Evolutionary conservation across 2,329 filamentous ascomycete genomes (phyloP).

Genomic region (Raffaelea deltoideospora): DNA sequence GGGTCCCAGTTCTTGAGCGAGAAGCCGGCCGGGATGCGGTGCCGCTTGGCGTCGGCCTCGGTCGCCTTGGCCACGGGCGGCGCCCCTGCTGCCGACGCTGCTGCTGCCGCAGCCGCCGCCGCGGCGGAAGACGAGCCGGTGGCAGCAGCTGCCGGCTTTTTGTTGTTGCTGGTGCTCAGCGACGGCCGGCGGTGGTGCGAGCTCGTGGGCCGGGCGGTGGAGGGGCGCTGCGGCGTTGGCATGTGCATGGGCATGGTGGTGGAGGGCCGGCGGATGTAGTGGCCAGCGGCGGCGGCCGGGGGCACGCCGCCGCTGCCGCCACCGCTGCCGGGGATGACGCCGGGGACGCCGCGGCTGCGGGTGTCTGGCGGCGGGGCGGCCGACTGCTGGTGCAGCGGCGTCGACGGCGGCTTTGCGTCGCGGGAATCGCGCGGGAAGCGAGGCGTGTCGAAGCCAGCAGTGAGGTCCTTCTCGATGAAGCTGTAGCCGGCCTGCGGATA

Average conservation of each 20-base stretch:
- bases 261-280: constrained; percentile 13
- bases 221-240: constrained; percentile 33
- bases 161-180: no score
- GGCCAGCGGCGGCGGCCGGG: no score
- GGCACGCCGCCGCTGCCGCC: no score
- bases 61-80: constrained; percentile 35
- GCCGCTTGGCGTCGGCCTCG: constrained; percentile 42
- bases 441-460: constrained; percentile 25
- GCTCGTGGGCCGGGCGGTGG: constrained; percentile 33
- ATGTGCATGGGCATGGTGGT: constrained; percentile 7
- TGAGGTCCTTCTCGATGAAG: constrained; percentile 18
- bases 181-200: constrained; percentile 24
- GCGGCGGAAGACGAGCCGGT: constrained; percentile 3
- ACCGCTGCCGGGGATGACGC: no score
- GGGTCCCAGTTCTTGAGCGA: constrained; percentile 98
- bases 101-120: neutral
- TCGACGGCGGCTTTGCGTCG: constrained; percentile 7
- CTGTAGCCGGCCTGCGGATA: constrained; percentile 33
- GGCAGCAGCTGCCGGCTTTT: no score
- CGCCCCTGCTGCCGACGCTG: constrained; percentile 12
- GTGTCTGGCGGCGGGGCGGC: constrained; percentile 25
- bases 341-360: no score
- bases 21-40: constrained; percentile 76
- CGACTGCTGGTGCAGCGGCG: constrained; percentile 21
- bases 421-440: constrained; percentile 21